These are phyloP conservation scores for Botryotinia narcissicola DNA, from an alignment of 2,329 filamentous ascomycete genomes.

Conservation along the genomic window DNA sequence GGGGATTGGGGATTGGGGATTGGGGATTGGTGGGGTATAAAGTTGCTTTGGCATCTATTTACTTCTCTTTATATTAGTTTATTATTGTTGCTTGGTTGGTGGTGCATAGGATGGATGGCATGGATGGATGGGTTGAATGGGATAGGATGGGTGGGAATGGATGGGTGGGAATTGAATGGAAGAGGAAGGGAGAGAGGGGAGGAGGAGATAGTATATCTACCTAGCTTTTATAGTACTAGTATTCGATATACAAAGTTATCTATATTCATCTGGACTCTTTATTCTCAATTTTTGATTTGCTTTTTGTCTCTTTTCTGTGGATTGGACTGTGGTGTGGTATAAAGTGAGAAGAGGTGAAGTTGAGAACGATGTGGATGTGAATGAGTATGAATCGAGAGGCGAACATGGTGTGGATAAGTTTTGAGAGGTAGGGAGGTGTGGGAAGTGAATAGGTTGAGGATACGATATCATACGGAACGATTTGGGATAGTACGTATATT, in stretches of 20 bases:
- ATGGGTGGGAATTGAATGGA: neutral
- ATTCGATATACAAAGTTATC: neutral
- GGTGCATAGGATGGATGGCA: neutral
- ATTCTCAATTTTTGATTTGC: neutral
- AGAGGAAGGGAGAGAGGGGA: neutral
- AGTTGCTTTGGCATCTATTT: neutral
- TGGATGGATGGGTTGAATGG: too few species aligned
- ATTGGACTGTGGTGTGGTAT: too few species aligned
- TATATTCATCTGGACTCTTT: neutral
- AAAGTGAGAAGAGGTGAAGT: too few species aligned
- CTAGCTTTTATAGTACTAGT: neutral
- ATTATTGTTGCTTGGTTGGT: neutral
- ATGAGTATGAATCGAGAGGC: too few species aligned
- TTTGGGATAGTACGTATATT: too few species aligned
- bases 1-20: neutral
- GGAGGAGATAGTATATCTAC: neutral
- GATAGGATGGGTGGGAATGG: neutral
- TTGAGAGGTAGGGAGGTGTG: too few species aligned
- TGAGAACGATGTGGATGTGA: too few species aligned
- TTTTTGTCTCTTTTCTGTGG: neutral
- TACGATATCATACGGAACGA: too few species aligned
- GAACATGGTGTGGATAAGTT: too few species aligned
- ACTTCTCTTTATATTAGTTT: neutral
- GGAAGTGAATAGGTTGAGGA: too few species aligned
- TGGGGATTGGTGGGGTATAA: neutral